A percentile compares a stretch with the other conserved stretches of the same genome.
Evolutionary conservation across 495 filamentous ascomycete species (phyloP).

Genomic region (Penicillium ucsense): DNA sequence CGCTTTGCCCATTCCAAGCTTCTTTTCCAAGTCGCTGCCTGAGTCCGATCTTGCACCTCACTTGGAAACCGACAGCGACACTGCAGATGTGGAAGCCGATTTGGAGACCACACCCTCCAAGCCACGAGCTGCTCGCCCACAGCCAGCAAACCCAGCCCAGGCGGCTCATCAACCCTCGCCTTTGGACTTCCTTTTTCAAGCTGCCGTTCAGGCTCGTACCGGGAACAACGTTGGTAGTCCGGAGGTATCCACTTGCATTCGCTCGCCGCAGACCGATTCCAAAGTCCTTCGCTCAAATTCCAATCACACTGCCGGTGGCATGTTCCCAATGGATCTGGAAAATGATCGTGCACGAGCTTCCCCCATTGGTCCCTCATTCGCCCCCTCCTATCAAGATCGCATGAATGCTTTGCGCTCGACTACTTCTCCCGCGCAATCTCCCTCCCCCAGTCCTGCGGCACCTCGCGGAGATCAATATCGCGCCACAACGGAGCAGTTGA

Average conservation of each 20-base stretch:
- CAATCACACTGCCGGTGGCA: conserved; percentile 35
- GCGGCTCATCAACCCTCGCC: conserved; percentile 54
- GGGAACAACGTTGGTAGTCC: conserved; percentile 31
- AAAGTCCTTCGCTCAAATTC: conserved; percentile 12
- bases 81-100: conserved; percentile 23
- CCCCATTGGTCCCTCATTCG: conserved; percentile 53
- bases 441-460: conserved; percentile 3
- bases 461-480: conserved; percentile 32
- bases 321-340: conserved; percentile 62
- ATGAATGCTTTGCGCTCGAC: conserved; percentile 46
- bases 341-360: conserved; percentile 27
- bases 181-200: conserved; percentile 80
- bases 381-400: conserved; percentile 55
- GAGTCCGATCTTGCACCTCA: conserved; percentile 37
- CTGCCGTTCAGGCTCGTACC: conserved; percentile 58
- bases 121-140: conserved; percentile 18
- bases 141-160: conserved; percentile 13
- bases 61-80: conserved; percentile 30
- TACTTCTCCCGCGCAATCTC: conserved; percentile 12
- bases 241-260: conserved; percentile 28
- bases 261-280: conserved; percentile 30
- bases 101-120: conserved; percentile 35
- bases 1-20: conserved; percentile 85
- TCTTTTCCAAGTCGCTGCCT: conserved; percentile 73
- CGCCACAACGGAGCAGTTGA: conserved; percentile 37